A percentile compares a stretch with the other conserved stretches of the same genome.
Evolutionary conservation across 2,329 filamentous ascomycete species (phyloP).

Genomic region (Pseudocercospora fijiensis): DNA sequence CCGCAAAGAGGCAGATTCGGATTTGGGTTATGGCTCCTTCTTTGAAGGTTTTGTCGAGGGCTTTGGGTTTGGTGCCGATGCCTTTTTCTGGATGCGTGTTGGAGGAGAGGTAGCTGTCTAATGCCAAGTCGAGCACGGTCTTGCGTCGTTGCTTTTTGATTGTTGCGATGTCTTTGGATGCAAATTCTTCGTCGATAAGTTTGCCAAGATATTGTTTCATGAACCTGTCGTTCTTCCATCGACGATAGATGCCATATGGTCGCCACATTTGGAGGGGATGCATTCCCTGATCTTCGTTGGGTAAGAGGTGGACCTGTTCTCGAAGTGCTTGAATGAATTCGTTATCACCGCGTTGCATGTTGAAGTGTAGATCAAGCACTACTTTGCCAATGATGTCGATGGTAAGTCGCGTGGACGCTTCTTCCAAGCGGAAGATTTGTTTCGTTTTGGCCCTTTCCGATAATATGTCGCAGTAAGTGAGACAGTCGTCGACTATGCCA

Average conservation of each 20-base stretch:
- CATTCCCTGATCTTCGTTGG: conserved; percentile 19
- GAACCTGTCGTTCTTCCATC: conserved; percentile 28
- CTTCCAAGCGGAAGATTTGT: conserved; percentile 44
- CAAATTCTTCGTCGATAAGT: conserved; percentile 39
- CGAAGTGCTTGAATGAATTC: conserved; percentile 41
- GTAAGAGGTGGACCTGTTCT: conserved; percentile 33
- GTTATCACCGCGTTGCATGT: conserved; percentile 38
- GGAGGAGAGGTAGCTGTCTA: conserved; percentile 38
- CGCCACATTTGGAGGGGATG: conserved; percentile 24
- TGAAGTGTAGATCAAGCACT: conserved; percentile 41
- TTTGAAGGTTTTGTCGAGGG: conserved; percentile 38
- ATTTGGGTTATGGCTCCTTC: conserved; percentile 36
- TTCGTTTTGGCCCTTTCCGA: conserved; percentile 38
- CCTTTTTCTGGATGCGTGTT: conserved; percentile 12
- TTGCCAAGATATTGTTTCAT: conserved; percentile 31
- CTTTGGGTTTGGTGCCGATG: conserved; percentile 9
- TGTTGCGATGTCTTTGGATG: conserved; percentile 28
- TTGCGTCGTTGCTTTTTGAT: conserved; percentile 27
- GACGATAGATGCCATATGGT: conserved; percentile 23
- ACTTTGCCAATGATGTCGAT: conserved; percentile 47
- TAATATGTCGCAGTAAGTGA: conserved; percentile 38
- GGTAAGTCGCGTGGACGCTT: conserved; percentile 42
- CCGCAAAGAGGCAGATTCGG: conserved; percentile 43
- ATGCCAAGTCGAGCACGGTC: conserved; percentile 35
- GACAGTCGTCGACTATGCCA: conserved; percentile 39